phyloP scores from a whole-genome alignment of 345 rosid species.

The Heritiera littoralis region DNA sequence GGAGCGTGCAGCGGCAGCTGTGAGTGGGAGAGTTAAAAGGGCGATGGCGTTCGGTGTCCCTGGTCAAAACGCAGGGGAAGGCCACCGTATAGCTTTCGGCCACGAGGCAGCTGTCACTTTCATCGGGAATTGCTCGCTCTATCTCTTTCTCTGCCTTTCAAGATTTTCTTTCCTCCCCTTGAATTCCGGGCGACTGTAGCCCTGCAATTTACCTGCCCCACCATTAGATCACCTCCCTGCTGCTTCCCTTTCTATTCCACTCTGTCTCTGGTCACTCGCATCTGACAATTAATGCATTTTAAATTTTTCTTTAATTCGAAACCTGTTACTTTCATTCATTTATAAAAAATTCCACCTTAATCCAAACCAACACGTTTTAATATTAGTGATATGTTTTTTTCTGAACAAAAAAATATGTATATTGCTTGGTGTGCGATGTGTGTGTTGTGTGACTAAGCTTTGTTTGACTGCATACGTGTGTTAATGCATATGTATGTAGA shows the following conservation, averaged over 20 bases:
- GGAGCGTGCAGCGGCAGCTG: neutral
- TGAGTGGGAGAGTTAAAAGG: neutral
- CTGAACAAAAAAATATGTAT: too few species aligned
- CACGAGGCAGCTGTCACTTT: slow-evolving; percentile 51
- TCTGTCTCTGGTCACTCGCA: too few species aligned
- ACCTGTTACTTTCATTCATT: too few species aligned
- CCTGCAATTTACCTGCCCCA: neutral
- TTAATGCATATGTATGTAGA: too few species aligned
- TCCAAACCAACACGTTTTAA: too few species aligned
- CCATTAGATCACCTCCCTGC: neutral
- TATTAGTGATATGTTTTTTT: too few species aligned
- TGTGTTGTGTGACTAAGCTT: too few species aligned
- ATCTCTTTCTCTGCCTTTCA: neutral
- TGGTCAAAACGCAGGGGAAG: slow-evolving; percentile 30
- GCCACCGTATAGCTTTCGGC: slow-evolving; percentile 47
- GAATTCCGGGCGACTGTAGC: slow-evolving; percentile 24
- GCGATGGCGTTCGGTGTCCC: slow-evolving; percentile 35
- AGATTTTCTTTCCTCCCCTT: slow-evolving; percentile 25
- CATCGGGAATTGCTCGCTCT: slow-evolving; percentile 45
- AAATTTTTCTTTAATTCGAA: too few species aligned
- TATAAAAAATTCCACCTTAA: too few species aligned
- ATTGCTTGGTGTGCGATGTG: too few species aligned
- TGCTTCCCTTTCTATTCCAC: neutral
- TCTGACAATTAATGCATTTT: too few species aligned
- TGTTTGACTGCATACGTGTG: too few species aligned